phyloP scores from a whole-genome alignment of 1,139 yeast species.

The Geotrichum histeridarum region DNA sequence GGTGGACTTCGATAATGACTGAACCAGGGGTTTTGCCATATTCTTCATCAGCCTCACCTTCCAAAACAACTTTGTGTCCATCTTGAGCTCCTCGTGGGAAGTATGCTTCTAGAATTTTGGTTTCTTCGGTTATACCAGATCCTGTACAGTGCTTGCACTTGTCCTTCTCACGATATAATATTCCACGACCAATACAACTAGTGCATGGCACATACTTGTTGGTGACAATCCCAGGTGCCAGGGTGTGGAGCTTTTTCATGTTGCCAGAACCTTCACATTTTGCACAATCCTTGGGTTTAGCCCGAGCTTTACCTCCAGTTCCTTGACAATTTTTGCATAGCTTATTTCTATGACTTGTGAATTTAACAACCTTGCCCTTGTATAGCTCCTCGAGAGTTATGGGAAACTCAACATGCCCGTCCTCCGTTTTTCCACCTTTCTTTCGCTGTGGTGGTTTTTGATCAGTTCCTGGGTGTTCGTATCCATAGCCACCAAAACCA shows the following conservation, averaged over 20 bases:
- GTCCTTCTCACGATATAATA: constrained; percentile 57
- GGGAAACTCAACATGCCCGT: constrained; percentile 59
- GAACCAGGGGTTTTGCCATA: constrained; percentile 72
- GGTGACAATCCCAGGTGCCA: constrained; percentile 74
- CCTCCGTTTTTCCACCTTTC: constrained; percentile 47
- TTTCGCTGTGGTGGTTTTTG: constrained; percentile 17
- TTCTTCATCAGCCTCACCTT: constrained; percentile 72
- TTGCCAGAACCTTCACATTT: constrained; percentile 72
- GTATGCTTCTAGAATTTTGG: constrained; percentile 71
- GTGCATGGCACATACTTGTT: constrained; percentile 61
- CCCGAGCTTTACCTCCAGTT: constrained; percentile 60
- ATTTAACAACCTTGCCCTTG: constrained; percentile 81
- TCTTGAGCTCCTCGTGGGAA: constrained; percentile 63
- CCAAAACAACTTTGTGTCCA: constrained; percentile 53
- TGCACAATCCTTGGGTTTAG: constrained; percentile 53
- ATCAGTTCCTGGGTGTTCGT: constrained; percentile 18
- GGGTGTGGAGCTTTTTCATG: constrained; percentile 54
- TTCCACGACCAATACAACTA: constrained; percentile 70
- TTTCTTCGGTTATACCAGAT: constrained; percentile 54
- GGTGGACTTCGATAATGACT: constrained; percentile 56
- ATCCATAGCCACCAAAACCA: constrained; percentile 25
- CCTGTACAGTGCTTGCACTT: constrained; percentile 80
- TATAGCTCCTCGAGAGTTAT: constrained; percentile 68
- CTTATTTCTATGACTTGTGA: constrained; percentile 66
- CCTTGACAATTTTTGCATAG: constrained; percentile 72